A percentile compares a stretch with the other conserved stretches of the same genome.
phyloP scores from a whole-genome alignment of 306 rosid species.

The Potentilla sterilis region DNA sequence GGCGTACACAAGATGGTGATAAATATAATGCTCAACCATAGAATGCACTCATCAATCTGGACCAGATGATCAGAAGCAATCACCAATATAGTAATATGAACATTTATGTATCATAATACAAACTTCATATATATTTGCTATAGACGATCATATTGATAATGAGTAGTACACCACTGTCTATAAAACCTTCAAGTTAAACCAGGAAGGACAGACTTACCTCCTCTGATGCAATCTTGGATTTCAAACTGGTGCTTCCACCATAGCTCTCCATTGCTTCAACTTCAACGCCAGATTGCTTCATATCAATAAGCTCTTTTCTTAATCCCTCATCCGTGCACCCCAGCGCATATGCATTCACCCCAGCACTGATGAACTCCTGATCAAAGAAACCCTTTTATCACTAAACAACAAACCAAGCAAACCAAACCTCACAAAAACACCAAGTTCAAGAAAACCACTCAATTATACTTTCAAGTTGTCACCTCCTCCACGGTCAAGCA shows the following conservation, averaged over 20 bases:
- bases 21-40: constrained; percentile 91
- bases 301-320: constrained; percentile 73
- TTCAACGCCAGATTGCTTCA: constrained; percentile 73
- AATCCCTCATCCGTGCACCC: constrained; percentile 97
- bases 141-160: neutral
- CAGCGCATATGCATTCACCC: constrained; percentile 95
- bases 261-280: constrained; percentile 75
- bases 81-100: constrained; percentile 1
- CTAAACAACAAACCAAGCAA: constrained; percentile 8
- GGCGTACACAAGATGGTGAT: constrained; percentile 96
- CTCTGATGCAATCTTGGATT: constrained; percentile 67
- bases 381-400: constrained; percentile 21
- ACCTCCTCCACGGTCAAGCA: constrained; percentile 83
- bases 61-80: neutral
- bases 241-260: constrained; percentile 87
- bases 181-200: constrained; percentile 9
- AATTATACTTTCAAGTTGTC: constrained; percentile 82
- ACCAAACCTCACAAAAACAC: constrained; percentile 14
- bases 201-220: constrained; percentile 47
- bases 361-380: constrained; percentile 94
- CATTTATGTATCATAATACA: neutral
- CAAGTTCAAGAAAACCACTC: constrained; percentile 22
- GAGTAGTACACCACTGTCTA: neutral
- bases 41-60: constrained; percentile 87
- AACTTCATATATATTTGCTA: neutral